Evolutionary conservation across 225 moss, liverwort and hornwort species (phyloP), one percentile per base, ranked within the genome.

Genomic region (Lunularia cruciata): DNA sequence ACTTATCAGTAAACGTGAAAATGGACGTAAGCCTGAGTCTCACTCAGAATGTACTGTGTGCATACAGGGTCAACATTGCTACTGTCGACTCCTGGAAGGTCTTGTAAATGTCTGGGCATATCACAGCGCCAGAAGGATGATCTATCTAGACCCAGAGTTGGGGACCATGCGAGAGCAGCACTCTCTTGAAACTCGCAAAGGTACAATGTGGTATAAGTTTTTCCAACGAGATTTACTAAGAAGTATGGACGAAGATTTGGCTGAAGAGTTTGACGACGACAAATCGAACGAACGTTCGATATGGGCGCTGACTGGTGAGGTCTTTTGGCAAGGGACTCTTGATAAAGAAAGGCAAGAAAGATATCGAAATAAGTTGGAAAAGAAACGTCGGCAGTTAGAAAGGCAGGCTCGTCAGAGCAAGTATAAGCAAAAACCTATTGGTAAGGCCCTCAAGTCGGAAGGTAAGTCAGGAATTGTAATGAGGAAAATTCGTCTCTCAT

Each of bases 91-190:
- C 65, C 68, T 98, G 76, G 98, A 98, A 73, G 85, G 85, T 51
- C 79, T 98, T 2, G 85, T 98, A 46, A 98, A 98, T 38, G 56
- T 98, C 28, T 98, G 98, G 98, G 91, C 93, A 22, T 98, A 91
- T 55, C 98, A 98, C 77, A 98, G 93, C 62, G 89, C 84, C 62
- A 77, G 89, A 62, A 81, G 78, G 60, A 83, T 98, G 85, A 78
- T 98, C 40, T 89, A 86, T 47, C 30, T 98, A 22, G 82, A 98
- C 40, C 91, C 90, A 27, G 65, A 83, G 28, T 78, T 88, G 45
- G 98, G 98, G 52, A 14, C 3, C 42, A 91, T 93, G 89, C 67
- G 70, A 73, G 98, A 98, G 76, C 87, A 91, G 45, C 93, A 98
- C 52, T 56, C 43, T 13, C 72, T 98, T 4, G 77, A 73, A 71